Conservation (phyloP, 192 early-diverging fungal genomes). For the Entophlyctis helioformis region DNA sequence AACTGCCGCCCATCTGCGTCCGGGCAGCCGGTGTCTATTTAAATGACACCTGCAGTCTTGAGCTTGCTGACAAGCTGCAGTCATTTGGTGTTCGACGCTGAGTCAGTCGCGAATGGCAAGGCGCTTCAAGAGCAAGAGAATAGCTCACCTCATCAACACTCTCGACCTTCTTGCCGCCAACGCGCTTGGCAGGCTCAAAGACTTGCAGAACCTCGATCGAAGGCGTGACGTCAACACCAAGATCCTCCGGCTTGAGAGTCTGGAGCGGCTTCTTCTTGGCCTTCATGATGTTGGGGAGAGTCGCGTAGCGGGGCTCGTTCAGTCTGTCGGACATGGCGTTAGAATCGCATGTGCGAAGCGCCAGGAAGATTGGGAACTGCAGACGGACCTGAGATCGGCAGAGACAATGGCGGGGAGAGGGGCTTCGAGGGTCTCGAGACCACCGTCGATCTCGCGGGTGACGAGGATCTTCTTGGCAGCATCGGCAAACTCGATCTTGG, state of each 20-base stretch:
- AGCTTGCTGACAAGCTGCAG: conserved; percentile 15
- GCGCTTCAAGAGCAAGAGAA: conserved; percentile 2
- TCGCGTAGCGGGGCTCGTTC: conserved; percentile 92
- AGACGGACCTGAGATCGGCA: conserved; percentile 71
- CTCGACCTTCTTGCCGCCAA: conserved; percentile 83
- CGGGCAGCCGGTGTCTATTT: too few species aligned
- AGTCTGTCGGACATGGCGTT: conserved; percentile 42
- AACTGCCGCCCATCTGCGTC: too few species aligned
- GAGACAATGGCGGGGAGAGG: conserved; percentile 87
- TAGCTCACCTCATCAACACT: conserved; percentile 68
- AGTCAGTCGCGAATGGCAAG: too few species aligned
- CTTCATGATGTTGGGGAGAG: conserved; percentile 96
- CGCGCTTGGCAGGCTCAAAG: conserved; percentile 81
- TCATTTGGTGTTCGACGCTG: too few species aligned
- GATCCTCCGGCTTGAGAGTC: conserved; percentile 61
- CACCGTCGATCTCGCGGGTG: conserved; percentile 95
- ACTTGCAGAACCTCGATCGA: conserved; percentile 82
- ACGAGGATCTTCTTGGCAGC: conserved; percentile 59
- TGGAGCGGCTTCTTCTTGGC: conserved; percentile 96
- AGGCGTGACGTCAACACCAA: conserved; percentile 75
- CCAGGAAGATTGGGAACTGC: neutral
- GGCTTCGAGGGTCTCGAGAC: conserved; percentile 78
- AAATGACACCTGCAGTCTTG: conserved; percentile 11
- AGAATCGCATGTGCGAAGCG: neutral
- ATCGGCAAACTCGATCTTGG: conserved; percentile 71